These are phyloP conservation scores for Salix brachista DNA, from an alignment of 345 rosid genomes.

Conservation along the genomic window DNA sequence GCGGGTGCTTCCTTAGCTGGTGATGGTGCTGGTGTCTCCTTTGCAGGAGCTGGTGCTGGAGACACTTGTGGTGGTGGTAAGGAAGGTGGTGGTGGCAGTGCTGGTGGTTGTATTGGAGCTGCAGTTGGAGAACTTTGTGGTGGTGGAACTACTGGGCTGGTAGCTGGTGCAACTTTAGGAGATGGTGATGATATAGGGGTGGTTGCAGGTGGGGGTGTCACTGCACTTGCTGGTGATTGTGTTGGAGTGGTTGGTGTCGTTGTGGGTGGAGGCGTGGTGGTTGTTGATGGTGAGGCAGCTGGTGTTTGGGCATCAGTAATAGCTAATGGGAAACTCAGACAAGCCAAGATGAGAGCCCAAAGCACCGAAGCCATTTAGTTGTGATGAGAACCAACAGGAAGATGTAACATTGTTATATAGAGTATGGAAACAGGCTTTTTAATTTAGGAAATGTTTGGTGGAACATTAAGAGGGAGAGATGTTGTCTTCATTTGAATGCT, in stretches of 20 bases:
- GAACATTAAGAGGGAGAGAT: conserved; percentile 45
- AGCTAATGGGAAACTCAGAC: conserved; percentile 36
- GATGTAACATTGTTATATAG: conserved; percentile 21
- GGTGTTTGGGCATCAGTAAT: conserved; percentile 63
- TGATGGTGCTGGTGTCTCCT: conserved; percentile 29
- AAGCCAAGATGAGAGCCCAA: conserved; percentile 36
- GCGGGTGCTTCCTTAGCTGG: conserved; percentile 25
- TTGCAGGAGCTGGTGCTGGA: conserved; percentile 20
- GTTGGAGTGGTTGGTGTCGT: conserved; percentile 36
- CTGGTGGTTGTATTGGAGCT: conserved; percentile 53
- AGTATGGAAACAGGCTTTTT: conserved; percentile 10
- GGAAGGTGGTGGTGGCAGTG: conserved; percentile 31
- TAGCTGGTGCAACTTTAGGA: conserved; percentile 63
- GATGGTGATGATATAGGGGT: conserved; percentile 50
- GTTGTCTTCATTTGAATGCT: conserved; percentile 40
- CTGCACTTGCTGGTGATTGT: conserved; percentile 38
- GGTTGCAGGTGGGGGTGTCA: conserved; percentile 43
- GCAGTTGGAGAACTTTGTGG: conserved; percentile 47
- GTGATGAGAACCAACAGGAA: conserved; percentile 21
- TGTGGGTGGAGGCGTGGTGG: conserved; percentile 31
- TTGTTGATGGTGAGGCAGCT: conserved; percentile 49
- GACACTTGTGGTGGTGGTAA: conserved; percentile 27
- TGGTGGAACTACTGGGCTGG: conserved; percentile 54
- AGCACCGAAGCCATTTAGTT: conserved; percentile 43
- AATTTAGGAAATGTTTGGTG: conserved; percentile 40